A percentile compares a stretch with the other conserved stretches of the same genome.
phyloP scores from a whole-genome alignment of 2,329 filamentous ascomycete genomes.

The Cladorrhinum sp. region DNA sequence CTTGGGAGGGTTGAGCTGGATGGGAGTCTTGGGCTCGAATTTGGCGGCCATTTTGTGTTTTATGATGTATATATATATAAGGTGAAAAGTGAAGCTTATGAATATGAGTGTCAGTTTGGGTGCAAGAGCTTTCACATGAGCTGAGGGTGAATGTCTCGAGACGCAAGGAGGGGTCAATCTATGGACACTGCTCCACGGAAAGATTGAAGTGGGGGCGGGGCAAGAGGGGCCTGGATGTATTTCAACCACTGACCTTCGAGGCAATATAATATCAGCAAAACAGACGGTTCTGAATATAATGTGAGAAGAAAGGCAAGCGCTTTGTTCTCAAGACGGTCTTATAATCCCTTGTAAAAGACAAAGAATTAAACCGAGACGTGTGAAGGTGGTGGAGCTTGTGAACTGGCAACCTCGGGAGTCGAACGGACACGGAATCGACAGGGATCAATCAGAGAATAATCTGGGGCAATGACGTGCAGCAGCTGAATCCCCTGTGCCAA shows the following conservation, averaged over 20 bases:
- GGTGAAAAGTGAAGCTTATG: background rate
- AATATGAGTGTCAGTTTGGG: background rate
- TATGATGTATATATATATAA: background rate
- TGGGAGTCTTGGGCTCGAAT: constrained; percentile 76
- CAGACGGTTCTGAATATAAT: background rate
- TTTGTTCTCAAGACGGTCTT: background rate
- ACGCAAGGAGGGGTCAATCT: constrained; percentile 1
- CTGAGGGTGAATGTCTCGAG: too few relatives aligned
- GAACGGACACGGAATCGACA: constrained; percentile 13
- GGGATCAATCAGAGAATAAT: constrained; percentile 1
- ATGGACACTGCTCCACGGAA: background rate
- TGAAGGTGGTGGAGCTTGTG: constrained; percentile 3
- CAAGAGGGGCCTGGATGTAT: too few relatives aligned
- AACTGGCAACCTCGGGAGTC: constrained; percentile 15
- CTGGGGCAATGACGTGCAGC: constrained; percentile 12
- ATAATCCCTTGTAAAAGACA: background rate
- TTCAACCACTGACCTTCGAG: background rate
- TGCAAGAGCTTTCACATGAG: too few relatives aligned
- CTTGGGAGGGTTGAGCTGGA: constrained; percentile 79
- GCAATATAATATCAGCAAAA: background rate
- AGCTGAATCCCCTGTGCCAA: background rate
- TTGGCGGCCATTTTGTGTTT: constrained; percentile 52
- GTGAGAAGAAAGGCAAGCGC: too few relatives aligned
- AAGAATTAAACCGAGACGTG: background rate
- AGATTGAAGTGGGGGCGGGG: background rate